Evolutionary conservation across 2,329 filamentous ascomycete genomes (phyloP), one percentile per base, ranked within the genome.

Genomic region (Epichloe festucae): DNA sequence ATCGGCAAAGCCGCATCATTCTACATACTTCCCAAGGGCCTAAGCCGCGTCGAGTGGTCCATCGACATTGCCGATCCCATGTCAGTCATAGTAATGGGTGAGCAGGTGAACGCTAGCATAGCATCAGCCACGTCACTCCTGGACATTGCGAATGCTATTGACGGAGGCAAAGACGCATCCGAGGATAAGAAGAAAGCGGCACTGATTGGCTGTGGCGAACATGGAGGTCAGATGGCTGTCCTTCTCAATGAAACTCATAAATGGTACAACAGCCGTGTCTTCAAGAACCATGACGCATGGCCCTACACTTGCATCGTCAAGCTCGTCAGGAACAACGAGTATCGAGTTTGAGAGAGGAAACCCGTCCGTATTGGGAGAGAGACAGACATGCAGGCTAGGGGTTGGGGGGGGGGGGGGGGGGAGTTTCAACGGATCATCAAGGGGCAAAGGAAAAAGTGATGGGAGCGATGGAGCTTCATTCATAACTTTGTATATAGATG

Each of bases 141-240:
- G 11, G 59, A 62, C 36, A 56, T 61, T 34, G 60, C 60, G 14
- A 50, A 36, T 31, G 60, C 58, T 14, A 61, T 63, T 14, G 57
- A 60, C 41, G 56, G 56, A n/a, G 58, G 50, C 47, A 14, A 34
- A 54, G 21, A 38, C 10, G 50, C 52, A 7, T 44, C 49, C 2
- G 46, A 47, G 7, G 51, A 45, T 1, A 42, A 53, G 27, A 35
- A 43, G 35, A 19, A 49, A 8, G 46, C 45, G 19, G 35, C 52
- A 7, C 40, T 64, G 40, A 61, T 66, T 39, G 63, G 63, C 45
- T 65, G 65, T 49, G 51, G 43, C 11, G 51, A 55, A 5, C 31
- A 50, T 15, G 65, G 65, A 38, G 56, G 60, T 47, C 47, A 41
- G 14, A 23, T 54, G 3, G 55, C 53, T n/a, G 54, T 56, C 27